Evolutionary conservation across 2,329 filamentous ascomycete genomes (phyloP), one percentile per base, ranked within the genome.

Genomic region (Stachybotrys echinatus): DNA sequence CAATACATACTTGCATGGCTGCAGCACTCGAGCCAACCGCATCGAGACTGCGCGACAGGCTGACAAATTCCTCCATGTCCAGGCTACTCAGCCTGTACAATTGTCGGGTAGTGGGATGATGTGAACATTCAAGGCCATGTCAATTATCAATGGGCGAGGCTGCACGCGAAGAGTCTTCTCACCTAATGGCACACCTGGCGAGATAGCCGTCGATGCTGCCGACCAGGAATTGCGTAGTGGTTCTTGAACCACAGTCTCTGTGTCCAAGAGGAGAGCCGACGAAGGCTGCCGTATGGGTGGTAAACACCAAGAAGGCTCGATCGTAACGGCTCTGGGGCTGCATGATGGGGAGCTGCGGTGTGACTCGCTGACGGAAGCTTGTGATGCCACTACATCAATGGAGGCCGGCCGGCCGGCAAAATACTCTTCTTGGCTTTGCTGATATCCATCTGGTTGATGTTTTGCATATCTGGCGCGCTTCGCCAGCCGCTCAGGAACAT

Each of bases 1-100:
- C 59, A 45, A 47, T 34, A 14, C 5, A 34, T n/a, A n/a, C n/a
- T n/a, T n/a, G n/a, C n/a, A 34, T 34, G 27, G 10, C 27, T 34
- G 27, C 27, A 34, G 27, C 3, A 34, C 14, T 34, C 27, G 14
- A 34, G 27, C 27, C 27, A 34, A 34, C n/a, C 27, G 27, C 27
- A 34, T 3, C 27, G 14, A 34, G n/a, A n/a, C n/a, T n/a, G n/a
- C n/a, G n/a, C n/a, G n/a, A n/a, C n/a, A n/a, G n/a, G n/a, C n/a
- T n/a, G n/a, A n/a, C n/a, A n/a, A n/a, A n/a, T n/a, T n/a, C n/a
- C n/a, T n/a, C n/a, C n/a, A n/a, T n/a, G n/a, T n/a, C n/a, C n/a
- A n/a, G n/a, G n/a, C n/a, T n/a, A n/a, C n/a, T n/a, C n/a, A n/a
- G n/a, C n/a, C n/a, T n/a, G n/a, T n/a, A n/a, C n/a, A n/a, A n/a